Evolutionary conservation across 2,329 filamentous ascomycete species (phyloP).

Genomic region (Monosporascus sp.): DNA sequence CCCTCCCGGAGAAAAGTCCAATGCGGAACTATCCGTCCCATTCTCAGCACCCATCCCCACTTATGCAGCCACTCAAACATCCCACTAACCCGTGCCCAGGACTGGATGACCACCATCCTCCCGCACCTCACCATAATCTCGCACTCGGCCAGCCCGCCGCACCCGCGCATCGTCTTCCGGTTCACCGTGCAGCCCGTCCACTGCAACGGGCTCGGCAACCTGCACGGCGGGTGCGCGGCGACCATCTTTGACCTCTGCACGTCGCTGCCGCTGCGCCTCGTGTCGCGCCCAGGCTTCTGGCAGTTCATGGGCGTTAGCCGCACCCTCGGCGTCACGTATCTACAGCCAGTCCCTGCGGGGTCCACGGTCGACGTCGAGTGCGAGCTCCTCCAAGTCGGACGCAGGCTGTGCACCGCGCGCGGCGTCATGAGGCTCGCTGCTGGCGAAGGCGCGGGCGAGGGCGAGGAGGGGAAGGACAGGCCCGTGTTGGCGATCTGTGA

Average conservation of each 20-base stretch:
- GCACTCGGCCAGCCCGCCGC: constrained; percentile 26
- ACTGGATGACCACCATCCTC: constrained; percentile 40
- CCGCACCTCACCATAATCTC: constrained; percentile 38
- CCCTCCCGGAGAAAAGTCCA: no score
- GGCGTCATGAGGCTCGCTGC: constrained; percentile 41
- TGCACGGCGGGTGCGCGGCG: constrained; percentile 60
- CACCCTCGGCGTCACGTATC: constrained; percentile 62
- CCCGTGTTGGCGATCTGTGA: constrained; percentile 44
- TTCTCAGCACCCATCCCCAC: not conserved
- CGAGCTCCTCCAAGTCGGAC: constrained; percentile 43
- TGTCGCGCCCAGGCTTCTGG: constrained; percentile 58
- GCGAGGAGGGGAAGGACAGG: constrained; percentile 27
- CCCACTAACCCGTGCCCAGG: constrained; percentile 22
- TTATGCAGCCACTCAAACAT: not conserved
- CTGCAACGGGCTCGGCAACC: constrained; percentile 48
- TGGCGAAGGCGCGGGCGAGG: not conserved
- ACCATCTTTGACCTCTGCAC: constrained; percentile 66
- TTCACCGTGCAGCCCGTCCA: constrained; percentile 47
- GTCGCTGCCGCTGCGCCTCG: constrained; percentile 50
- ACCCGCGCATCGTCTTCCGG: constrained; percentile 39
- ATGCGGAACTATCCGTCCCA: not conserved
- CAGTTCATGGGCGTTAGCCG: constrained; percentile 58
- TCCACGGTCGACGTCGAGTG: constrained; percentile 38
- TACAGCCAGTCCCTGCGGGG: constrained; percentile 55
- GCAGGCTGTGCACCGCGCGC: constrained; percentile 38